Percentiles rank a stretch among this genome's conserved stretches.
These are phyloP conservation scores for Aspergillus diversus DNA, from an alignment of 495 filamentous ascomycete species.

Conservation along the genomic window DNA sequence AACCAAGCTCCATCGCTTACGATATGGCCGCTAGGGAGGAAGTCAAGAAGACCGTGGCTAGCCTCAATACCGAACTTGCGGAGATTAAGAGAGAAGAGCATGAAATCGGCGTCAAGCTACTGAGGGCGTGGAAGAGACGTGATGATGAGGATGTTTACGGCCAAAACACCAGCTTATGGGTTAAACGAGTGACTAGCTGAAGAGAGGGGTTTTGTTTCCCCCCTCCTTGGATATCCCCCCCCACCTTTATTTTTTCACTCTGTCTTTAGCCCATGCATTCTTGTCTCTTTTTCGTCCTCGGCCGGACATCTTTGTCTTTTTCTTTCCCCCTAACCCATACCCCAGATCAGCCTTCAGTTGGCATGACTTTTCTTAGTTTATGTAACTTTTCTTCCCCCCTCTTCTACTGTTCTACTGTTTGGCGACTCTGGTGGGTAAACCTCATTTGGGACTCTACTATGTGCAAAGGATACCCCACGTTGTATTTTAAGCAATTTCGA, in stretches of 20 bases:
- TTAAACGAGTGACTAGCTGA: slow-evolving; percentile 67
- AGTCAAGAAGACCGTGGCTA: slow-evolving; percentile 73
- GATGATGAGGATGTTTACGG: slow-evolving; percentile 72
- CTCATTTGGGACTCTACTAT: slow-evolving; percentile 12
- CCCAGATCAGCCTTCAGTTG: slow-evolving; percentile 5
- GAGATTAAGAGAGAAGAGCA: slow-evolving; percentile 82
- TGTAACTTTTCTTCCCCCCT: slow-evolving; percentile 8
- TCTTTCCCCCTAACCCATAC: neutral
- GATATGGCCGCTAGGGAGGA: slow-evolving; percentile 62
- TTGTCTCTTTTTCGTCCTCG: slow-evolving; percentile 10
- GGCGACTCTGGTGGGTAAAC: neutral
- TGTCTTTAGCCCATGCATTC: neutral
- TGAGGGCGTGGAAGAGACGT: slow-evolving; percentile 76
- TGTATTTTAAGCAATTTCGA: slow-evolving; percentile 7
- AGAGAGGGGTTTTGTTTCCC: too few species aligned
- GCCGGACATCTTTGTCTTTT: slow-evolving; percentile 10
- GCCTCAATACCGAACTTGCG: slow-evolving; percentile 71
- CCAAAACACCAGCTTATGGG: slow-evolving; percentile 78
- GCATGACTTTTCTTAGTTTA: slow-evolving; percentile 9
- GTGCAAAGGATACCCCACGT: slow-evolving; percentile 27
- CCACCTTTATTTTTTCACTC: too few species aligned
- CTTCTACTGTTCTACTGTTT: slow-evolving; percentile 5
- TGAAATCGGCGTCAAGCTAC: slow-evolving; percentile 80
- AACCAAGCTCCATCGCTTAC: slow-evolving; percentile 59
- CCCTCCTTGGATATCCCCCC: too few species aligned